These are phyloP conservation scores for Termitomyces sp. DNA, from an alignment of 768 basidiomycete genomes.

Conservation along the genomic window DNA sequence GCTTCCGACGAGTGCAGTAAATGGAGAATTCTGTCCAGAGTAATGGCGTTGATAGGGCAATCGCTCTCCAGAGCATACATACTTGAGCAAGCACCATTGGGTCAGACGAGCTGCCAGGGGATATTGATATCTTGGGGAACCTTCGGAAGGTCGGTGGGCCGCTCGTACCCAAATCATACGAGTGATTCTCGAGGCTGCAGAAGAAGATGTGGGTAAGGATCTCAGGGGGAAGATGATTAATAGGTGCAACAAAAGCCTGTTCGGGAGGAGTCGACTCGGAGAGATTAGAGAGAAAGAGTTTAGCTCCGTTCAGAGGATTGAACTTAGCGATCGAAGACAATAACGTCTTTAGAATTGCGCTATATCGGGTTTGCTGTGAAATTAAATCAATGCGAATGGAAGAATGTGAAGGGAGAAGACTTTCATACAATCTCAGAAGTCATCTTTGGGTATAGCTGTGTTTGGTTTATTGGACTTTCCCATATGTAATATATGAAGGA, in stretches of 20 bases:
- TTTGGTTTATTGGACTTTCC: neutral
- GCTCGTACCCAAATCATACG: neutral
- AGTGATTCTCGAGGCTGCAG: neutral
- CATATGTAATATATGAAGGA: neutral
- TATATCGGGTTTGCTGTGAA: neutral
- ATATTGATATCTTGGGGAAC: slow-evolving; percentile 1
- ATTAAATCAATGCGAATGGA: neutral
- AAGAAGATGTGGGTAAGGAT: slow-evolving; percentile 3
- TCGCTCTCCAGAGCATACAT: slow-evolving; percentile 5
- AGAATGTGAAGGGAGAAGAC: neutral
- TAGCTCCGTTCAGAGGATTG: neutral
- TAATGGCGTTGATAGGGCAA: slow-evolving; percentile 1
- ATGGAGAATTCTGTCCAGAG: slow-evolving; percentile 7
- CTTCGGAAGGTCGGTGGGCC: neutral
- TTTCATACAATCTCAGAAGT: neutral
- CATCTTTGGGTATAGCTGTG: neutral
- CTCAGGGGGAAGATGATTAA: slow-evolving; percentile 7
- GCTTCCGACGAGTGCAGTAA: neutral
- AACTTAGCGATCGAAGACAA: neutral
- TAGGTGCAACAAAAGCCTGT: neutral
- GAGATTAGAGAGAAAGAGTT: neutral
- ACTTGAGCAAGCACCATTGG: slow-evolving; percentile 9
- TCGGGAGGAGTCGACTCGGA: neutral
- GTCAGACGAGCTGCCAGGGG: slow-evolving; percentile 3
- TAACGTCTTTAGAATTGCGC: neutral